These are phyloP conservation scores for Ciborinia camelliae DNA, from an alignment of 2,329 filamentous ascomycete genomes.

Conservation along the genomic window DNA sequence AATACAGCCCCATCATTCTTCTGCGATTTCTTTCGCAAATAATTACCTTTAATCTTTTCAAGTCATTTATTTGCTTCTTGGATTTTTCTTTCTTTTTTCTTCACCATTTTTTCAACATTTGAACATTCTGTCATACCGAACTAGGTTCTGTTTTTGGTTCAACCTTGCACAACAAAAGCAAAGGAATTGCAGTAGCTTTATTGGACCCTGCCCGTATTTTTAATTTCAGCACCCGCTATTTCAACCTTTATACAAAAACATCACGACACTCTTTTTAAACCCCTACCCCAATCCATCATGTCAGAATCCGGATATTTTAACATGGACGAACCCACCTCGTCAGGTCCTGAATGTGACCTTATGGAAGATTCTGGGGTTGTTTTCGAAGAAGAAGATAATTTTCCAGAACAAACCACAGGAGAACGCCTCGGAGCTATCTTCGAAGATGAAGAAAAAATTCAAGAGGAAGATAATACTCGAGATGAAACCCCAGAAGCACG, in stretches of 20 bases:
- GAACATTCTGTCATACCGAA: background rate
- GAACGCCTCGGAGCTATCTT: constrained; percentile 9
- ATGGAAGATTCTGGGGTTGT: constrained; percentile 14
- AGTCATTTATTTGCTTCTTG: constrained; percentile 16
- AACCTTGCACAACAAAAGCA: background rate
- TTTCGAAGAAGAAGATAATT: constrained; percentile 14
- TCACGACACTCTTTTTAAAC: constrained; percentile 12
- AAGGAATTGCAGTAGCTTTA: background rate
- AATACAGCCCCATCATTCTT: constrained; percentile 1
- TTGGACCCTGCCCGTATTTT: background rate
- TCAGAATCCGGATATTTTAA: constrained; percentile 14
- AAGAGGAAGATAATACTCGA: background rate
- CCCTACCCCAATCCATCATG: background rate
- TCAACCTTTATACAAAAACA: constrained; percentile 6
- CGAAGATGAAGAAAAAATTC: constrained; percentile 4
- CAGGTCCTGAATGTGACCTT: background rate
- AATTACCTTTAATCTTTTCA: constrained; percentile 6
- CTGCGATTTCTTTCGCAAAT: constrained; percentile 4
- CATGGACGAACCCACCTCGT: background rate
- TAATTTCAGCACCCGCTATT: background rate
- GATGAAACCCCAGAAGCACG: constrained; percentile 7
- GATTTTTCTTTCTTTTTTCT: background rate
- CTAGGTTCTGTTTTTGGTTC: background rate
- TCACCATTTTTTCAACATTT: background rate
- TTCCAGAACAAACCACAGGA: constrained; percentile 7